Base-by-base conservation (phyloP, 805 yeast species). In the Metschnikowia dekortorum region DNA sequence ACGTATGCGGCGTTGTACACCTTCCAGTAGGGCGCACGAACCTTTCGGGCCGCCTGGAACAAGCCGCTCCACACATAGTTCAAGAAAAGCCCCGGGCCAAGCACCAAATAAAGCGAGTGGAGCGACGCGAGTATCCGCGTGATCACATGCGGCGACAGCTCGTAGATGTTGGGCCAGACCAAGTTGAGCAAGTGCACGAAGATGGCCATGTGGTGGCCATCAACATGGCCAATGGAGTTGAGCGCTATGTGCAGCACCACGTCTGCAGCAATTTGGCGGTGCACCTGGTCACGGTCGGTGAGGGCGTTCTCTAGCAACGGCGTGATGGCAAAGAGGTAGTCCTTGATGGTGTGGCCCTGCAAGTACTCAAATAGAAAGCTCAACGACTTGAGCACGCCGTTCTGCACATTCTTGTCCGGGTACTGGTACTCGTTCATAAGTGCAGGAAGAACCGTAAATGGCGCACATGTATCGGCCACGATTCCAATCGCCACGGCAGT, bases 401-500 rank as follows among this genome's bases (percentile, higher is more conserved):
- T 91, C 66, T 92, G 98, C 6, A 94, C 96, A 61, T 91, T 90
- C 44, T 83, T 81, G 53, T 91, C 97, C 0, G 96, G 97, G 2
- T 88, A 85, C 48, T 95, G 76, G 65, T 92, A 94, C 66, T 94
- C 99, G 66, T 92, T 90, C 96, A 94, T 87, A 46, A 94, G 71
- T 0, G 96, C 96, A 0, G 99, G 99, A 8, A 94, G 67, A 0
- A 92, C 96, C 0, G 97, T 89, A 67, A 87, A 94, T 0, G 98
- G 96, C 0, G 89, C 81, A 66, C 98, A 94, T 0, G 87, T 83
- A 51, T 91, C 94, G 0, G 98, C 98, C 8, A 94, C 96, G 58
- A 94, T 90, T 35, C 96, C 99, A 56, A 94, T 88, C 0, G 99
- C 99, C 38, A 94, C 97, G 6, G 99, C 97, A 0, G 98, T 89